These are phyloP conservation scores for Alternaria atra DNA, from an alignment of 2,329 filamentous ascomycete species.

Conservation along the genomic window DNA sequence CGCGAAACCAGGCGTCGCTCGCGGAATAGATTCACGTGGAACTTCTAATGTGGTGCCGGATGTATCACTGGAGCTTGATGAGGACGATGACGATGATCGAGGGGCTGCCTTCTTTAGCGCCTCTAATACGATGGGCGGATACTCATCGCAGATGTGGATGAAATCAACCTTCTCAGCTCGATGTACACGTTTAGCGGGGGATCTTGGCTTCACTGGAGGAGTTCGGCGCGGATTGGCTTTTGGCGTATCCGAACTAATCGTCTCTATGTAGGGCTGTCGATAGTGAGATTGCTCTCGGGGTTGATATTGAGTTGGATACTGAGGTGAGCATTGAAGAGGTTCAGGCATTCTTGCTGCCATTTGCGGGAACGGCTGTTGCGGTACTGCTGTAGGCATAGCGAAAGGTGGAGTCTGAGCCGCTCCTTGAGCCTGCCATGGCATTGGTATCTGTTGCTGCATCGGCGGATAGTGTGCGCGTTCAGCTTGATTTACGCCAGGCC, in stretches of 20 bases:
- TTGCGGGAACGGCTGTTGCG: not conserved
- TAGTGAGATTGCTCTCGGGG: slow-evolving; percentile 1
- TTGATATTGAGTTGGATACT: slow-evolving; percentile 3
- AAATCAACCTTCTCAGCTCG: slow-evolving; percentile 23
- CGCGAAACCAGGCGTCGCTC: slow-evolving; percentile 15
- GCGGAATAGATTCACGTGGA: slow-evolving; percentile 29
- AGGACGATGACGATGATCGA: slow-evolving; percentile 13
- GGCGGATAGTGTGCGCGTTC: not conserved
- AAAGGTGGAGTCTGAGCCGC: not conserved
- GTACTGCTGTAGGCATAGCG: not conserved
- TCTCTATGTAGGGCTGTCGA: slow-evolving; percentile 4
- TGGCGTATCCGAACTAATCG: not conserved
- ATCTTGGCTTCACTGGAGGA: not conserved
- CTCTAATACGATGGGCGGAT: slow-evolving; percentile 28
- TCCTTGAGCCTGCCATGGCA: slow-evolving; percentile 7
- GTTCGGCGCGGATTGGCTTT: slow-evolving; percentile 3
- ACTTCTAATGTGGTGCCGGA: slow-evolving; percentile 29
- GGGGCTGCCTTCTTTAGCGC: slow-evolving; percentile 14
- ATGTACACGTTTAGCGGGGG: not conserved
- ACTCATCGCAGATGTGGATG: slow-evolving; percentile 34
- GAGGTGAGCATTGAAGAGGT: slow-evolving; percentile 5
- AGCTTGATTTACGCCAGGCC: not conserved
- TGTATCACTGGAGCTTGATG: slow-evolving; percentile 18
- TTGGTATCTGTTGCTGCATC: not conserved
- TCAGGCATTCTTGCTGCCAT: not conserved